These are phyloP conservation scores for Colletotrichum falcatum DNA, from an alignment of 2,329 filamentous ascomycete species.

Conservation along the genomic window DNA sequence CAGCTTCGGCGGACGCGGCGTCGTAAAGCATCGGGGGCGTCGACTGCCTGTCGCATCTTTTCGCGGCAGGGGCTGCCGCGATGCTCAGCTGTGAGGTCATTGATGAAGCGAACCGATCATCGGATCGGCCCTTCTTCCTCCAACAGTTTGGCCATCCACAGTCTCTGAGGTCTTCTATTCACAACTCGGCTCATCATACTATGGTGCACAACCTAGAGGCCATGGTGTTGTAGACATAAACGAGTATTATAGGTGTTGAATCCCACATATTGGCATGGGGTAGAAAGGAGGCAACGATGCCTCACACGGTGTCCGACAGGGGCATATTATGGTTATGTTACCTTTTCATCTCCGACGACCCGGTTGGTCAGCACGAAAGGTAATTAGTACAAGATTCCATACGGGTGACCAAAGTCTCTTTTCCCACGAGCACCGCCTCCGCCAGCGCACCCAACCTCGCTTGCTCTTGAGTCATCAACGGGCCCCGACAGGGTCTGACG, in stretches of 20 bases:
- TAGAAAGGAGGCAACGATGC: background rate
- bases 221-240: too few species aligned
- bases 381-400: background rate
- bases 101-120: background rate
- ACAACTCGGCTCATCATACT: background rate
- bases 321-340: background rate
- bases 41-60: background rate
- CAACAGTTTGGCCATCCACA: background rate
- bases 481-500: background rate
- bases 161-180: background rate
- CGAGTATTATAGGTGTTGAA: background rate
- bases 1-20: background rate
- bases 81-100: background rate
- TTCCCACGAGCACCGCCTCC: background rate
- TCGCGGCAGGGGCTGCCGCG: background rate
- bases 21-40: background rate
- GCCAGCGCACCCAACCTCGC: background rate
- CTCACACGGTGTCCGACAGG: background rate
- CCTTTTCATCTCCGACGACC: background rate
- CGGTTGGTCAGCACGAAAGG: background rate
- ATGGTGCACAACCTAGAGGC: background rate
- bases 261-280: background rate
- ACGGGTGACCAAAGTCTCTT: background rate
- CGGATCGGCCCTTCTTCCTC: background rate
- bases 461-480: background rate